Evolutionary conservation across 2,329 filamentous ascomycete genomes (phyloP), one percentile per base, ranked within the genome.

Genomic region (Talaromyces rugulosus): DNA sequence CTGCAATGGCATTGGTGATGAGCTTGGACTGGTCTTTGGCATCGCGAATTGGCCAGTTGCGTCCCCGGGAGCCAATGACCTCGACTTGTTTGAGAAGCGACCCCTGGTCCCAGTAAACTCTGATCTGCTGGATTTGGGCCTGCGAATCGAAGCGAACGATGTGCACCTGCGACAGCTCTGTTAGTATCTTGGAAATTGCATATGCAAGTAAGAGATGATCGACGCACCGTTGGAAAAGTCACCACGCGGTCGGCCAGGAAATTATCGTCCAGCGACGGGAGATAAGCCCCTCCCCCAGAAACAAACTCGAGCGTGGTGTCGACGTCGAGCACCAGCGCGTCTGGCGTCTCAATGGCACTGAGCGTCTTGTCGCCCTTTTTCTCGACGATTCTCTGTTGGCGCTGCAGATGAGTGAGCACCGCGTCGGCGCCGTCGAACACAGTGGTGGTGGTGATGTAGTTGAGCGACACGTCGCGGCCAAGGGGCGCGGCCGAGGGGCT

Each of bases 41-140:
- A 73, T 96, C 92, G 68, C 87, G 87, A 72, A 99, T 96, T 60
- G 95, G 95, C 95, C 95, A 99, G 78, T 95, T 96, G 75, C 89
- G 90, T 61, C 91, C 91, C 59, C 89, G 89, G 73, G 88, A 89
- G 70, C 95, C 94, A 76, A 99, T 98, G 61, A 97, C 88, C 65
- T 97, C 93, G 66, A 97, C 85, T 76, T 96, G 89, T 80, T 95
- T 98, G 67, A 99, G 85, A 47, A 99, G 85, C 59, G 92, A 89
- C 64, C 88, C 93, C 77, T 99, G 95, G 75, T 99, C 95, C 95
- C 95, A 99, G 75, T 89, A 91, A 68, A 94, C 86, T 68, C 94
- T 90, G 66, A 98, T 90, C 75, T 95, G 91, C 63, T 84, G 76
- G 73, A 99, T 97, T 79, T 91, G 92, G 74, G 87, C 85, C 54